phyloP scores from a whole-genome alignment of 106 monocot genomes.

The Apostasia ramifera region DNA sequence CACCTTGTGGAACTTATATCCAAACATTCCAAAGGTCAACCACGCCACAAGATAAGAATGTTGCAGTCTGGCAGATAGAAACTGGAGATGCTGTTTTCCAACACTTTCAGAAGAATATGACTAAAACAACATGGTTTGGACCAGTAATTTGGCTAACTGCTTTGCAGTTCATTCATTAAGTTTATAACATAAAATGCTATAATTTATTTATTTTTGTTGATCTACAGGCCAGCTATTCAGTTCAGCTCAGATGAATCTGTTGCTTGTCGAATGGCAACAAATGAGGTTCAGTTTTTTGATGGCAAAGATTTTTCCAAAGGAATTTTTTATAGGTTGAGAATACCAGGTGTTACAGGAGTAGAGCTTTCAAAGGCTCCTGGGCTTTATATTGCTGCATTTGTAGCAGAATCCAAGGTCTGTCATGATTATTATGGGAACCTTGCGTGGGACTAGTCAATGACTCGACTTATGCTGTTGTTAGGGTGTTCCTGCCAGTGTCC shows the following conservation, averaged over 20 bases:
- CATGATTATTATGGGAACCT: neutral
- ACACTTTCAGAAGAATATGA: slow-evolving; percentile 81
- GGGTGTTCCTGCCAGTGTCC: slow-evolving; percentile 95
- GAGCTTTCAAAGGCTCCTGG: slow-evolving; percentile 73
- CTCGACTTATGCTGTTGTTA: slow-evolving; percentile 10
- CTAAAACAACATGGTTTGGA: slow-evolving; percentile 71
- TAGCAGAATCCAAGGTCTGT: slow-evolving; percentile 81
- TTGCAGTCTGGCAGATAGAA: slow-evolving; percentile 52
- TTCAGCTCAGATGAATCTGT: slow-evolving; percentile 83
- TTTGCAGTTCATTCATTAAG: neutral
- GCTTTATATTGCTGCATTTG: slow-evolving; percentile 73
- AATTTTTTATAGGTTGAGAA: slow-evolving; percentile 46
- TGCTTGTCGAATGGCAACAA: slow-evolving; percentile 79
- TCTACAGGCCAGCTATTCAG: slow-evolving; percentile 68
- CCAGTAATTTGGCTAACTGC: neutral
- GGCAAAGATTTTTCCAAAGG: slow-evolving; percentile 70
- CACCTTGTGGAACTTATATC: slow-evolving; percentile 71
- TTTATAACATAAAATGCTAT: neutral
- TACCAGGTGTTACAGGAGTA: slow-evolving; percentile 63
- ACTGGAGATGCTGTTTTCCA: slow-evolving; percentile 58
- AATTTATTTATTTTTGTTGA: neutral
- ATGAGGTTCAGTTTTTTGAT: slow-evolving; percentile 93
- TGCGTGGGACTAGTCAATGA: slow-evolving; percentile 4
- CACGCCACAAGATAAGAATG: slow-evolving; percentile 86
- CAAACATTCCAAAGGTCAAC: slow-evolving; percentile 89